Conservation (phyloP, 345 rosid genomes). For the Rhodamnia rubescens region DNA sequence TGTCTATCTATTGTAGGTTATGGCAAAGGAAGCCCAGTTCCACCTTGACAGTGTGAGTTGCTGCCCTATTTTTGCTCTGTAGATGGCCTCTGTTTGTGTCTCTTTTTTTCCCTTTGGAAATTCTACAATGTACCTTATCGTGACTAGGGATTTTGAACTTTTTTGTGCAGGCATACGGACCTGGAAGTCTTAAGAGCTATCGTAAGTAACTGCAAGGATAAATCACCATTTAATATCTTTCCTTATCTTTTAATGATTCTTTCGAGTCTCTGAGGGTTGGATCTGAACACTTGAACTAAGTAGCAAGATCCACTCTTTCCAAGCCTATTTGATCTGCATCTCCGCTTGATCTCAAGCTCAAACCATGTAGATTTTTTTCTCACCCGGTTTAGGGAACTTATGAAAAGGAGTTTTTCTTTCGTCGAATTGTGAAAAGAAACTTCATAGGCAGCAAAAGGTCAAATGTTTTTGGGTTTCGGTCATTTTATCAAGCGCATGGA, state of each 20-base stretch:
- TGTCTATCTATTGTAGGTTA: conserved; percentile 6
- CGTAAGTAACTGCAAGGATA: conserved; percentile 17
- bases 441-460: not conserved
- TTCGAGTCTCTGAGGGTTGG: not conserved
- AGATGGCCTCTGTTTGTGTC: not conserved
- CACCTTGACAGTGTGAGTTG: conserved; percentile 27
- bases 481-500: not conserved
- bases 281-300: not conserved
- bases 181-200: conserved; percentile 36
- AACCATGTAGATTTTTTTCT: not conserved
- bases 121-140: not conserved
- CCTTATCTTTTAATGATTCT: not conserved
- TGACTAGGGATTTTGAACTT: not conserved
- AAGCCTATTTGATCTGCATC: not conserved
- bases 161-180: conserved; percentile 21
- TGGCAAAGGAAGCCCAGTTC: conserved; percentile 25
- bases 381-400: not conserved
- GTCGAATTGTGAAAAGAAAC: not conserved
- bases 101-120: not conserved
- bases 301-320: not conserved
- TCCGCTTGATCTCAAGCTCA: not conserved
- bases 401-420: not conserved
- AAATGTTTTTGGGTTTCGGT: not conserved
- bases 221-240: not conserved
- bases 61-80: not conserved